Percentiles rank a stretch among this genome's conserved stretches.
Conservation (phyloP, 2,329 filamentous ascomycete genomes). For the Ophiostoma ips region DNA sequence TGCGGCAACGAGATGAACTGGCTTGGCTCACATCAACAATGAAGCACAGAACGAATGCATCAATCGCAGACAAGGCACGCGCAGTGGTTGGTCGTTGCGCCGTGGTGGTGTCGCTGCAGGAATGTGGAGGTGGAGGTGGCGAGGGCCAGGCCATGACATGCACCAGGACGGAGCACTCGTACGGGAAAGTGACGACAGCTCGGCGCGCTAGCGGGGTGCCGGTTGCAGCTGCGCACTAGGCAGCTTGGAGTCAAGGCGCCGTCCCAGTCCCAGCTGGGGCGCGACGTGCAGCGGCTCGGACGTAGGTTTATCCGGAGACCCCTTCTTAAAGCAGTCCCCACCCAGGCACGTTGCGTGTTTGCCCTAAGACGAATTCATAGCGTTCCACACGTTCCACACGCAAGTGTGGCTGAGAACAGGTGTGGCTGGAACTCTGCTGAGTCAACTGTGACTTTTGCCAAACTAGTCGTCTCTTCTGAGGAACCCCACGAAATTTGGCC, state of each 20-base stretch:
- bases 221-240: neutral
- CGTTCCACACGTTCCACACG: too few relatives aligned
- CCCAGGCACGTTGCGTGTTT: too few relatives aligned
- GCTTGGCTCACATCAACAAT: too few relatives aligned
- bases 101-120: neutral
- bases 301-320: conserved; percentile 1
- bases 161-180: too few relatives aligned
- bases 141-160: neutral
- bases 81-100: neutral
- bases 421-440: neutral
- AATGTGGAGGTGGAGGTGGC: conserved; percentile 1
- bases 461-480: neutral
- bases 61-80: neutral
- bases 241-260: neutral
- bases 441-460: neutral
- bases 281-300: neutral
- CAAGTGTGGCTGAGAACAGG: neutral
- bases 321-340: too few relatives aligned
- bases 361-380: conserved; percentile 2
- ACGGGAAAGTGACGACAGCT: conserved; percentile 5
- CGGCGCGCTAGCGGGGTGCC: conserved; percentile 4
- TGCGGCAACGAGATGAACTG: too few relatives aligned
- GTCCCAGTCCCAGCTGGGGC: neutral
- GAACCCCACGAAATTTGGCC: conserved; percentile 7
- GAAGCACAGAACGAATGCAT: too few relatives aligned